Evolutionary conservation across 768 basidiomycete genomes (phyloP).

Genomic region (Mycena filopes): DNA sequence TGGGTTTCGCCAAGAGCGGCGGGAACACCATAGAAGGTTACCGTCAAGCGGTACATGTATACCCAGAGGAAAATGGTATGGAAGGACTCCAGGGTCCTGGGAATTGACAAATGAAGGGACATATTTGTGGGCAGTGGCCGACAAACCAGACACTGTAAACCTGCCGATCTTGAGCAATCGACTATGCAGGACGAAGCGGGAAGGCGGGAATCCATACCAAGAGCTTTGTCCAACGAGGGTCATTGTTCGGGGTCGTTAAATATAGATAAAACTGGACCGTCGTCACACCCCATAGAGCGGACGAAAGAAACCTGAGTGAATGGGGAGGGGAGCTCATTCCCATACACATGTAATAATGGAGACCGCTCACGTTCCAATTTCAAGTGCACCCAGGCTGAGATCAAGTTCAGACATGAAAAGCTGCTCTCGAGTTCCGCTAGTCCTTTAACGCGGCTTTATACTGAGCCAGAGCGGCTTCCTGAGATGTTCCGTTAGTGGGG

Average conservation of each 20-base stretch:
- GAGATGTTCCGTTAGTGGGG: too few species aligned
- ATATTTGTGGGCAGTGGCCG: too few species aligned
- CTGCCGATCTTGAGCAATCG: not conserved
- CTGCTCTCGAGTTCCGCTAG: too few species aligned
- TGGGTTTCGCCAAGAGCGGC: not conserved
- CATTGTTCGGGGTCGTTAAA: constrained; percentile 1
- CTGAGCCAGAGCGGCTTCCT: too few species aligned
- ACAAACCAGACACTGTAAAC: not conserved
- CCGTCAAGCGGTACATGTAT: constrained; percentile 13
- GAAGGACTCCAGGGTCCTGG: not conserved
- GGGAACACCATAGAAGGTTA: constrained; percentile 18
- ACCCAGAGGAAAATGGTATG: constrained; percentile 9
- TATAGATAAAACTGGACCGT: constrained; percentile 2
- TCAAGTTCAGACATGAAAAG: constrained; percentile 12
- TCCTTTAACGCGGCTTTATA: too few species aligned
- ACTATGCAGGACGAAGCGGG: too few species aligned
- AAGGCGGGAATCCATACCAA: not conserved
- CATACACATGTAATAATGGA: not conserved
- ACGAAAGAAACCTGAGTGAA: not conserved
- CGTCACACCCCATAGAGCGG: constrained; percentile 1
- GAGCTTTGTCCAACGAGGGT: constrained; percentile 1
- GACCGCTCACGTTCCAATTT: constrained; percentile 3
- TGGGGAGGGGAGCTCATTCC: not conserved
- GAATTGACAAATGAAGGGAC: too few species aligned
- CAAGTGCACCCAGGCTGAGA: constrained; percentile 3